These are phyloP conservation scores for Phytopythium cucurbitacearum DNA, from an alignment of 352 stramenopile genomes.

Conservation along the genomic window DNA sequence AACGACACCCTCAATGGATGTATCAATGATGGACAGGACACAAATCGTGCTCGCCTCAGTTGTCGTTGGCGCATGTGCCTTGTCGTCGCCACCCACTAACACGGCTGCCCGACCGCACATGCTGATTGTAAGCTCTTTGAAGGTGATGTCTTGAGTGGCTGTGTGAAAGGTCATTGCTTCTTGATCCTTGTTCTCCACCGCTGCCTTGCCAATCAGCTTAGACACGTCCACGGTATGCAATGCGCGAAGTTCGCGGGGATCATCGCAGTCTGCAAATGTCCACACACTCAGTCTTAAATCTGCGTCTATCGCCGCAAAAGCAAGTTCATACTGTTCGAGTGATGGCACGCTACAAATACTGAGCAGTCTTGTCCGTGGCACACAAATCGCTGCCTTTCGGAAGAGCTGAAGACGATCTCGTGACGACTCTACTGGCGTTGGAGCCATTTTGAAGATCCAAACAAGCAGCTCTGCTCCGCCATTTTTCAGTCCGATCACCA, in stretches of 20 bases:
- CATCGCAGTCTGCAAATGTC: conserved; percentile 54
- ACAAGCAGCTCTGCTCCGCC: conserved; percentile 31
- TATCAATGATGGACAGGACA: conserved; percentile 47
- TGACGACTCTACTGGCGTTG: conserved; percentile 4
- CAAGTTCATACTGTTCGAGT: conserved; percentile 41
- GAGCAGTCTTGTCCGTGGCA: conserved; percentile 22
- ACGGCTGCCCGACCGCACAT: conserved; percentile 50
- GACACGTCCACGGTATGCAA: conserved; percentile 36
- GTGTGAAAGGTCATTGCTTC: conserved; percentile 38
- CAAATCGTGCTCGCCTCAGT: conserved; percentile 34
- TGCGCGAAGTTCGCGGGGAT: conserved; percentile 33
- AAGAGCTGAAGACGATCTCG: conserved; percentile 32
- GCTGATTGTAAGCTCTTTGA: conserved; percentile 52
- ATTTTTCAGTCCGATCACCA: conserved; percentile 44
- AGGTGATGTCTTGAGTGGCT: conserved; percentile 27
- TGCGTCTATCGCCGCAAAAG: conserved; percentile 40
- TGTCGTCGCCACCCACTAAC: conserved; percentile 32
- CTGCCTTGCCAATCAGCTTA: conserved; percentile 21
- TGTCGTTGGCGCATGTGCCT: not conserved
- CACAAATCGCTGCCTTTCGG: conserved; percentile 30
- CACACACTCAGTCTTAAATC: conserved; percentile 40
- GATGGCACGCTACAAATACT: conserved; percentile 38
- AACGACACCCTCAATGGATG: conserved; percentile 48
- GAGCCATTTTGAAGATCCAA: conserved; percentile 56
- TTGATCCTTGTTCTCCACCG: conserved; percentile 10